These are phyloP conservation scores for Ceratocystiopsis minuta DNA, from an alignment of 2,329 filamentous ascomycete genomes.

Conservation along the genomic window DNA sequence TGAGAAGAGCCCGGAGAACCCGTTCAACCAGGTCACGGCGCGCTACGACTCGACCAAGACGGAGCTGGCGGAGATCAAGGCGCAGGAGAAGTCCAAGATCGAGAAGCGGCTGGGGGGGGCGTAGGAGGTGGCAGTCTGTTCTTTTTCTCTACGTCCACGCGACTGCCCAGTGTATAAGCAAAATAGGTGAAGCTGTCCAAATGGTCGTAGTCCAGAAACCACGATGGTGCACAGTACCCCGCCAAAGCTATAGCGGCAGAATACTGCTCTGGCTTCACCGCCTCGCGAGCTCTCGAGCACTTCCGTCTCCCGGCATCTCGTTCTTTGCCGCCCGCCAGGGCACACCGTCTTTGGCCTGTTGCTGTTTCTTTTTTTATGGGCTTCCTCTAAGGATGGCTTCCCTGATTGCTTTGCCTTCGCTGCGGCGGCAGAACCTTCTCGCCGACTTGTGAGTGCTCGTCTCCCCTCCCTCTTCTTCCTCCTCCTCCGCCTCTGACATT, in stretches of 20 bases:
- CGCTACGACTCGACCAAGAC: constrained; percentile 62
- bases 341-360: neutral
- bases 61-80: constrained; percentile 49
- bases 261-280: neutral
- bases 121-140: too few species aligned
- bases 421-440: constrained; percentile 59
- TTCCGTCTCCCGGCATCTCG: too few species aligned
- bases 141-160: too few species aligned
- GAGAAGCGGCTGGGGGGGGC: constrained; percentile 46
- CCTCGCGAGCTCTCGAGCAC: neutral
- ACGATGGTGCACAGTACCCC: neutral
- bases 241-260: neutral
- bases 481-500: neutral
- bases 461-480: neutral
- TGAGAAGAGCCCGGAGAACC: constrained; percentile 85
- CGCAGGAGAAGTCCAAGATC: constrained; percentile 52
- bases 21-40: constrained; percentile 71
- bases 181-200: too few species aligned
- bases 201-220: neutral
- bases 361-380: neutral
- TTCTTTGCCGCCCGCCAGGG: neutral
- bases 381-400: constrained; percentile 22
- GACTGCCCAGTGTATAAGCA: too few species aligned
- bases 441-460: constrained; percentile 53
- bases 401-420: constrained; percentile 29